Conservation (phyloP, 2,329 filamentous ascomycete genomes). For the Scleromitrula shiraiana region DNA sequence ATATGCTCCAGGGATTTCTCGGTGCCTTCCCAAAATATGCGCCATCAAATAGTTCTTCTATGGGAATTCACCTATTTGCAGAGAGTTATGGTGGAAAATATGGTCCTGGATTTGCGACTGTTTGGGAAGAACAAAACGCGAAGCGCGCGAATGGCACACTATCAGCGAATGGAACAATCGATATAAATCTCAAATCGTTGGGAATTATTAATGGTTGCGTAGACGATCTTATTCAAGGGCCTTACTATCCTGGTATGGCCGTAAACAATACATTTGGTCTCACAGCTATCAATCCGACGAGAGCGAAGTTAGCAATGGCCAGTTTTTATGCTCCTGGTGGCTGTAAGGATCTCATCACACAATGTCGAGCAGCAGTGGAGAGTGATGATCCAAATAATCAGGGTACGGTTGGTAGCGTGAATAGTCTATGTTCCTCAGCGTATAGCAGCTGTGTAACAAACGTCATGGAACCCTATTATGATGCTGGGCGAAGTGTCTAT, state of each 20-base stretch:
- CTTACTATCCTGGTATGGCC: slow-evolving; percentile 49
- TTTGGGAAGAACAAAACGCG: slow-evolving; percentile 54
- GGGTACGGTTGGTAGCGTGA: slow-evolving; percentile 33
- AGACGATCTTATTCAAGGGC: slow-evolving; percentile 54
- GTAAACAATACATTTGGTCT: slow-evolving; percentile 60
- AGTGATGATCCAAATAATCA: slow-evolving; percentile 34
- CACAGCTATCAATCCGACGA: slow-evolving; percentile 44
- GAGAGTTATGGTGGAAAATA: slow-evolving; percentile 67
- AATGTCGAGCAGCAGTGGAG: slow-evolving; percentile 40
- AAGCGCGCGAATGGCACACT: slow-evolving; percentile 43
- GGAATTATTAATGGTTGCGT: slow-evolving; percentile 67
- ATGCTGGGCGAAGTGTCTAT: slow-evolving; percentile 30
- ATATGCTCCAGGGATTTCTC: slow-evolving; percentile 51
- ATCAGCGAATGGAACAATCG: slow-evolving; percentile 42
- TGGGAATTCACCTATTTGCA: slow-evolving; percentile 57
- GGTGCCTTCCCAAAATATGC: slow-evolving; percentile 49
- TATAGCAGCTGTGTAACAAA: slow-evolving; percentile 29
- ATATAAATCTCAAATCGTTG: slow-evolving; percentile 53
- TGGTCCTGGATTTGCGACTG: slow-evolving; percentile 53
- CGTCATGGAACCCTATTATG: slow-evolving; percentile 29
- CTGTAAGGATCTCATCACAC: slow-evolving; percentile 44
- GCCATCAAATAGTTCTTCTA: slow-evolving; percentile 41
- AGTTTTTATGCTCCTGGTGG: slow-evolving; percentile 41
- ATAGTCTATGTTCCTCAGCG: slow-evolving; percentile 29
- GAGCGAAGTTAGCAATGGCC: slow-evolving; percentile 38